Evolutionary conservation across 176 grass and related monocot species (phyloP).

Genomic region (Alloteropsis semialata): DNA sequence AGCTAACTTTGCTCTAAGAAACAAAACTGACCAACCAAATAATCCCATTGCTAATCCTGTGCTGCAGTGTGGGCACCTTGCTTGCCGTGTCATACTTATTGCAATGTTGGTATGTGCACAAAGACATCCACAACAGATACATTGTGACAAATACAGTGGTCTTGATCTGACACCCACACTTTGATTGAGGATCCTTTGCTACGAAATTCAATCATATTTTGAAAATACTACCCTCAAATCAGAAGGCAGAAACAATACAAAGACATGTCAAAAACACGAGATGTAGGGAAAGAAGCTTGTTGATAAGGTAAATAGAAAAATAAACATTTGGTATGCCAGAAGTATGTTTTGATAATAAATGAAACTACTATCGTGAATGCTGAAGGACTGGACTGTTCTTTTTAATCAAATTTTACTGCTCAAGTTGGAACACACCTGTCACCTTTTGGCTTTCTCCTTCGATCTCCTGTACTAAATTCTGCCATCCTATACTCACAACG

Average conservation of each 20-base stretch:
- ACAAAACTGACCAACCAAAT: background rate
- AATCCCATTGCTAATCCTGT: background rate
- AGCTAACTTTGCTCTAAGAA: background rate
- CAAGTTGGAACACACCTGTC: conserved; percentile 62
- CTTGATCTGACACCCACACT: background rate
- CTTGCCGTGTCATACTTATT: background rate
- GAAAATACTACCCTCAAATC: background rate
- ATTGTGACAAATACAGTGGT: background rate
- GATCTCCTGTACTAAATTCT: conserved; percentile 96
- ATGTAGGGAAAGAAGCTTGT: background rate
- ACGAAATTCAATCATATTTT: background rate
- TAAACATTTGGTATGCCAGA: background rate
- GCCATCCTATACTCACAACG: conserved; percentile 98
- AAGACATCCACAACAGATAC: background rate
- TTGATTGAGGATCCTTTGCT: background rate
- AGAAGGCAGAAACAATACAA: background rate
- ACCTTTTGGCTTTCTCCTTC: conserved; percentile 82
- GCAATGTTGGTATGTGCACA: background rate
- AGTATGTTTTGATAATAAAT: background rate
- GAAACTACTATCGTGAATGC: background rate
- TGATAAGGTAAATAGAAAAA: background rate
- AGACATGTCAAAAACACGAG: conserved; percentile 1
- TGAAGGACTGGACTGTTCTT: background rate
- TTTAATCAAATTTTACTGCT: background rate
- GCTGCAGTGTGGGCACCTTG: background rate